A percentile compares a stretch with the other conserved stretches of the same genome.
phyloP scores from a whole-genome alignment of 305 asterid species.

The Fraxinus albicans region DNA sequence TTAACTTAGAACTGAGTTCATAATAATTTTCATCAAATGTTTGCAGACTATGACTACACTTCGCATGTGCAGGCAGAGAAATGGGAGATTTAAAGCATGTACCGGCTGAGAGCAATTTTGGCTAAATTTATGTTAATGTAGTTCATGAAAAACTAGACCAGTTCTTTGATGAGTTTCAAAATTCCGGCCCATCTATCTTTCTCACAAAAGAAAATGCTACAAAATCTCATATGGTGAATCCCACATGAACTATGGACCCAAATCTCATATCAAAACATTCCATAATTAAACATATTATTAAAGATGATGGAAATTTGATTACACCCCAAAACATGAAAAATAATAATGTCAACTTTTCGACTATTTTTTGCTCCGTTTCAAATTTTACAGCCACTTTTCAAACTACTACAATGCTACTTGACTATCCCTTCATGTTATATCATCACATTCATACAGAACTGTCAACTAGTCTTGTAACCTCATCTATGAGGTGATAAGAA shows the following conservation, averaged over 20 bases:
- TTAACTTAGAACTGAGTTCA: constrained; percentile 13
- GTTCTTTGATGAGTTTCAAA: background rate
- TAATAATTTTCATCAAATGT: background rate
- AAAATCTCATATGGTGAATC: background rate
- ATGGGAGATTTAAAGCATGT: constrained; percentile 51
- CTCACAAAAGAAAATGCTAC: background rate
- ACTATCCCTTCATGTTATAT: too few species aligned
- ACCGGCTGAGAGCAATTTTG: constrained; percentile 32
- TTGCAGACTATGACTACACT: constrained; percentile 8
- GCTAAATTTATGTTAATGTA: constrained; percentile 12
- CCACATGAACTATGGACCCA: background rate
- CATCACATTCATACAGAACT: background rate
- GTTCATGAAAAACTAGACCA: background rate
- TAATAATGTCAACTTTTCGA: background rate
- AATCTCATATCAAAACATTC: background rate
- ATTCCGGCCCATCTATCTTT: background rate
- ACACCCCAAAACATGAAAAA: background rate
- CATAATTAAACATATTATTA: background rate
- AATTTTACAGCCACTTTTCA: background rate
- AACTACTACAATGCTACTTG: background rate
- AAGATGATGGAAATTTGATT: background rate
- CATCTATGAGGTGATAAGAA: background rate
- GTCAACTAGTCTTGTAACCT: too few species aligned
- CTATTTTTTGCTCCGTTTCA: too few species aligned
- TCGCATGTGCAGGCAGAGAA: constrained; percentile 63